Evolutionary conservation across 495 filamentous ascomycete genomes (phyloP).

Genomic region (Neurospora tetraspora): DNA sequence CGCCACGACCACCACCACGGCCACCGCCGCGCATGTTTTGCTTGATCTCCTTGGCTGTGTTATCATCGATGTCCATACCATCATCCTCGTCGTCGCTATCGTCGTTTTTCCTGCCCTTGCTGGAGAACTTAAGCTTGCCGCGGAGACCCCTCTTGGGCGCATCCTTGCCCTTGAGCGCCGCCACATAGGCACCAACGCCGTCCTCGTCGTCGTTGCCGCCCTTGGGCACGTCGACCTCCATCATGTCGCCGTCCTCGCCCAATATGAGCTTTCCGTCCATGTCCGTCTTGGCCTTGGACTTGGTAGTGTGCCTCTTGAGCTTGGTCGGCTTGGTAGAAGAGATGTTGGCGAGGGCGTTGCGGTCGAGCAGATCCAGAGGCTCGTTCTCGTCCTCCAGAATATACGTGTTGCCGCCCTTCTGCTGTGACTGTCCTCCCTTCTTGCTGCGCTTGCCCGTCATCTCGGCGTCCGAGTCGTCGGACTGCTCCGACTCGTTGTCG

Average conservation of each 20-base stretch:
- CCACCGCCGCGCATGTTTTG: slow-evolving; percentile 15
- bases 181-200: slow-evolving; percentile 84
- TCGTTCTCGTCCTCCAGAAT: slow-evolving; percentile 91
- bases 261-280: slow-evolving; percentile 85
- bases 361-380: slow-evolving; percentile 84
- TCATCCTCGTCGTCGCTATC: slow-evolving; percentile 52
- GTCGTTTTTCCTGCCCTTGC: slow-evolving; percentile 49
- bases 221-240: slow-evolving; percentile 53
- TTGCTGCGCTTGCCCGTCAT: slow-evolving; percentile 43
- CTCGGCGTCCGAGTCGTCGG: slow-evolving; percentile 54
- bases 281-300: slow-evolving; percentile 61
- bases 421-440: slow-evolving; percentile 24
- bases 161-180: slow-evolving; percentile 78
- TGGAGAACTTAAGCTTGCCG: slow-evolving; percentile 80
- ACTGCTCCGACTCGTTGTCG: slow-evolving; percentile 39
- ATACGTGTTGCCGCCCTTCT: slow-evolving; percentile 58
- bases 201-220: slow-evolving; percentile 39
- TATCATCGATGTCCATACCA: slow-evolving; percentile 41
- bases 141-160: slow-evolving; percentile 69
- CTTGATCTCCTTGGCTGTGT: slow-evolving; percentile 37
- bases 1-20: slow-evolving; percentile 16
- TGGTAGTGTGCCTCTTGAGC: slow-evolving; percentile 42
- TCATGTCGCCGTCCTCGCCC: slow-evolving; percentile 45
- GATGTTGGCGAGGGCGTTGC: slow-evolving; percentile 81
- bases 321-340: slow-evolving; percentile 75